Evolutionary conservation across 2,329 filamentous ascomycete genomes (phyloP), one percentile per base, ranked within the genome.

Genomic region (Exophiala lecanii-corni): DNA sequence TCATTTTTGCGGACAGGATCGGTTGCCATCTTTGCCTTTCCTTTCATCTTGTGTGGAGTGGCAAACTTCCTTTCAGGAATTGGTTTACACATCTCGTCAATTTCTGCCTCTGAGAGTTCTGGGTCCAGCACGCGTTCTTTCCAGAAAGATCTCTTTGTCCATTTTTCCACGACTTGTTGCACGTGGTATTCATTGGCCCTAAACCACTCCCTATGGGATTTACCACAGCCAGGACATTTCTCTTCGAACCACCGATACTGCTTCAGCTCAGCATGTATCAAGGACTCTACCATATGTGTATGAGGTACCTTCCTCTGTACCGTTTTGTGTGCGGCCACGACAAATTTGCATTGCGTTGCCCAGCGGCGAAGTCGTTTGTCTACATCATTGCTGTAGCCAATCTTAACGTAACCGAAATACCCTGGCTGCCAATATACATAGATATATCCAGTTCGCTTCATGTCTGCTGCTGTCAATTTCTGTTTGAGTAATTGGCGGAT

Each of bases 231-330:
- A 2, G 2, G 21, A 19, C 47, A 49, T 16, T 16, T 17, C 5
- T 39, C 42, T 17, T 46, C 42, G 3, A 15, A n/a, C 17, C 39
- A 1, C 9, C 42, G 28, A 28, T 45, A 34, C 1, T 42, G 34
- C 26, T 49, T 42, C 3, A 51, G 38, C 31, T 51, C 48, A 13
- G 48, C 45, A 23, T 48, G 45, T 16, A 51, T 48, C 5, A 51
- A 31, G 16, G 13, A 9, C 34, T 51, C 48, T 9, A 51, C 13
- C 12, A 40, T 40, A 19, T 36, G 26, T 13, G n/a, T n/a, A 32
- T 51, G 36, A 2, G 1, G 25, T 9, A 48, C 35, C 16, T 5
- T 25, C 2, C 7, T 16, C 12, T 40, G 35, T 18, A 2, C 6
- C 10, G 9, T 9, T 19, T 36, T 17, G 10, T 26, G 30, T 30